Evolutionary conservation across 768 basidiomycete species (phyloP), one percentile per base, ranked within the genome.

Genomic region (Pisolithus sp.): DNA sequence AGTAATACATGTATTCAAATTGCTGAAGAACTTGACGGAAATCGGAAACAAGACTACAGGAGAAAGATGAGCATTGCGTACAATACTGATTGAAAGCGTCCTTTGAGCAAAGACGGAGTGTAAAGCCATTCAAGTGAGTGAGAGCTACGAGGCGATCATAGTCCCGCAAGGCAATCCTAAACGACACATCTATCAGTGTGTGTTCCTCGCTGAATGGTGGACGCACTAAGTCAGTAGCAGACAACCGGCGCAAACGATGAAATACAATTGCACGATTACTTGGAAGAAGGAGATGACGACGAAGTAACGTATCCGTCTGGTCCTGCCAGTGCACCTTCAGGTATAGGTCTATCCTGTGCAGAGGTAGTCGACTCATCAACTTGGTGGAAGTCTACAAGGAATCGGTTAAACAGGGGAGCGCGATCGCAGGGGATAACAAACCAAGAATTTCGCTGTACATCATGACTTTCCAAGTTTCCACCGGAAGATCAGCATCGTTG

Each of bases 391-490:
- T 89, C 88, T 90, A 23, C 8, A n/a, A 42, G 21, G 54, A 20
- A 56, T 36, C 37, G 21, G 17, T 50, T n/a, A 36, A 44, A 15
- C 34, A 28, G 13, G 20, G 18, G 43, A 10, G 18, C 24, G 24
- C 20, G 5, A 10, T 6, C 5, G 31, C n/a, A 8, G 21, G 46
- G 24, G 21, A 46, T 17, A 4, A 70, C 85, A 56, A 62, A 93
- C 93, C 93, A 12, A 97, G 76, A 57, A 97, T 98, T 71, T 99
- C 95, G 61, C 86, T 89, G 76, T 98, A 98, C 95, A 99, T 99
- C 96, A 99, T 99, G 65, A 96, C 95, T 73, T 97, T 98, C 96
- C 96, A 99, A 1, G 92, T 95, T 63, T 99, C 96, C 10, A 98
- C 89, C 0, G 96, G 96, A 42, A 99, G 76, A 68, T 99, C 96